Evolutionary conservation across 2,329 filamentous ascomycete genomes (phyloP).

Genomic region (Fusarium cyanostomum): DNA sequence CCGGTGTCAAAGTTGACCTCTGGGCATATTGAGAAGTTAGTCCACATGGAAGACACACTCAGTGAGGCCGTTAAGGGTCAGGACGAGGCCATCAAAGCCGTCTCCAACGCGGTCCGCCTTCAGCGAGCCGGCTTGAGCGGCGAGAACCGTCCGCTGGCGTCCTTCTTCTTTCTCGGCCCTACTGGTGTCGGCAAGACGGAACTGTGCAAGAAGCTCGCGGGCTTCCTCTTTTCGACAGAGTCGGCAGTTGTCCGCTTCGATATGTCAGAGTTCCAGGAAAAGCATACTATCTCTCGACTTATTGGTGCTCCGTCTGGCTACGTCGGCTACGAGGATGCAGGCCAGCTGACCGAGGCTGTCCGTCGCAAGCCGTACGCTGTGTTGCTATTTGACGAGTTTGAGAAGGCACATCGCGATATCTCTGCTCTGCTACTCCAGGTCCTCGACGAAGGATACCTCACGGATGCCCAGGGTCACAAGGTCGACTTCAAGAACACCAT

Average conservation of each 20-base stretch:
- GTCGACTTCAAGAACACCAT: constrained; percentile 97
- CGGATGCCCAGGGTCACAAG: constrained; percentile 94
- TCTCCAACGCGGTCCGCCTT: constrained; percentile 92
- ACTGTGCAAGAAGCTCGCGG: constrained; percentile 93
- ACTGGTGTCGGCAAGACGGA: constrained; percentile 98
- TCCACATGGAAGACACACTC: constrained; percentile 93
- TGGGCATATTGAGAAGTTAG: constrained; percentile 92
- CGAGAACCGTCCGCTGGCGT: constrained; percentile 89
- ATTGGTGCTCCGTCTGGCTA: constrained; percentile 96
- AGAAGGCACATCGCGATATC: constrained; percentile 96
- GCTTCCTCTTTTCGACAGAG: constrained; percentile 92
- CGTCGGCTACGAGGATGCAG: constrained; percentile 95
- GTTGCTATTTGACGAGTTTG: constrained; percentile 95
- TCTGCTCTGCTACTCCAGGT: constrained; percentile 92
- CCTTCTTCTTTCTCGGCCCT: constrained; percentile 97
- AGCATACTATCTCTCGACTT: constrained; percentile 91
- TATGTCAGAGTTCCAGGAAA: constrained; percentile 98
- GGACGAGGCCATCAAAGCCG: constrained; percentile 90
- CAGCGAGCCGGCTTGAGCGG: constrained; percentile 92
- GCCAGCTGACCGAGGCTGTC: constrained; percentile 94
- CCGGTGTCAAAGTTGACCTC: constrained; percentile 92
- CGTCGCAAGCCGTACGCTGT: constrained; percentile 95
- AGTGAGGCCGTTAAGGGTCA: constrained; percentile 88
- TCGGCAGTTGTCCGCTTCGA: constrained; percentile 93
- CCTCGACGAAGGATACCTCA: constrained; percentile 94